Base-by-base conservation (phyloP, 805 yeast genomes). In the Lachancea thermotolerans region DNA sequence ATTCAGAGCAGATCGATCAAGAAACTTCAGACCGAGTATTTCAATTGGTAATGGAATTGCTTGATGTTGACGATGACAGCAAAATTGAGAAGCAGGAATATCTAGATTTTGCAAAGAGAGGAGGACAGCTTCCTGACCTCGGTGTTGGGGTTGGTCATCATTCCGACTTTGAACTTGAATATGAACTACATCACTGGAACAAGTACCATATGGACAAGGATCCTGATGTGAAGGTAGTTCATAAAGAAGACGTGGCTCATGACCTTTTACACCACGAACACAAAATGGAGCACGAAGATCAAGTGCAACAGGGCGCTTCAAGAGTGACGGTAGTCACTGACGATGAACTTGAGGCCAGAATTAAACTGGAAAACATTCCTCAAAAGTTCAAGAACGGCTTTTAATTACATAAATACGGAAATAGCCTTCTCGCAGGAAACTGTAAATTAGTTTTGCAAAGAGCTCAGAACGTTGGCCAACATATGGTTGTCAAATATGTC, bases 141-240 rank as follows among this genome's bases (percentile, higher is more conserved):
- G 95, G 96, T 8, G 80, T 82, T 48, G 98, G 97, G 28, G 90
- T 87, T 7, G 96, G 96, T 25, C 96, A 90, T 59, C 96, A 90
- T 67, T 82, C 89, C 31, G 96, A 87, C 67, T 91, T 89, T 59
- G 98, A 90, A 65, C 75, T 79, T 54, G 97, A 90, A 62, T 91
- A 90, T 61, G 97, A 91, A 62, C 81, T 86, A 46, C 97, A 90
- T 63, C 98, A 90, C 64, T 91, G 97, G 97, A 77, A 81, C 49
- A 71, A 88, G 66, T 82, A 74, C 59, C 93, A 85, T 60, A 73
- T 77, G 45, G 79, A 85, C 52, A 66, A 72, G 45, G 97, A 89
- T 62, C 96, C 96, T 1, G 89, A 86, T 44, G 88, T 89, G 25
- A 72, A 74, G 55, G 67, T 77, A 18, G 83, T 85, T 42, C 97